Percentiles rank a stretch among this genome's conserved stretches.
Evolutionary conservation across 2,329 filamentous ascomycete species (phyloP).

Genomic region (Pyrenochaeta sp.): DNA sequence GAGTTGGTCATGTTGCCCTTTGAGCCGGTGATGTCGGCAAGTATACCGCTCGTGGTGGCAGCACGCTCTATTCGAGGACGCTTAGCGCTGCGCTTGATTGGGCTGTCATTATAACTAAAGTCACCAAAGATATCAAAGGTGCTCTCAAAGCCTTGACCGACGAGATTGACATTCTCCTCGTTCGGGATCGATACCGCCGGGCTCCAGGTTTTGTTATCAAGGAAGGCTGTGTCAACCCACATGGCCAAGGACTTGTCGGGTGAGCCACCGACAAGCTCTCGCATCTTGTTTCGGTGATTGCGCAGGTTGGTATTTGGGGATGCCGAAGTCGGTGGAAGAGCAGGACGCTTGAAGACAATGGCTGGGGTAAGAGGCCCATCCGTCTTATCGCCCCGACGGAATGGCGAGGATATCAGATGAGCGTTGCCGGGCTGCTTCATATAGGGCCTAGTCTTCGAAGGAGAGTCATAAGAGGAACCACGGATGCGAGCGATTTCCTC

Average conservation of each 20-base stretch:
- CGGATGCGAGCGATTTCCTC: constrained; percentile 94
- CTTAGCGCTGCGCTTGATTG: constrained; percentile 68
- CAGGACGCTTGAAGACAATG: constrained; percentile 77
- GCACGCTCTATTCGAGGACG: constrained; percentile 70
- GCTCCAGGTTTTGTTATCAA: constrained; percentile 61
- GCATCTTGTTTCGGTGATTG: constrained; percentile 84
- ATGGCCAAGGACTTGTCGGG: constrained; percentile 67
- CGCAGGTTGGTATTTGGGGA: constrained; percentile 93
- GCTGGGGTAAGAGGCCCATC: constrained; percentile 77
- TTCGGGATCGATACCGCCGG: constrained; percentile 71
- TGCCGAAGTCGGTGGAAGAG: constrained; percentile 74
- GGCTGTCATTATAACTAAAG: constrained; percentile 65
- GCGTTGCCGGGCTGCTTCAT: constrained; percentile 55
- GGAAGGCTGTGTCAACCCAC: constrained; percentile 61
- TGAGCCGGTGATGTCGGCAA: constrained; percentile 67
- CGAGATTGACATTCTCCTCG: constrained; percentile 63
- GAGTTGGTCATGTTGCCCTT: constrained; percentile 56
- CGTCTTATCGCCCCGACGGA: constrained; percentile 46
- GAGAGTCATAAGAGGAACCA: constrained; percentile 92
- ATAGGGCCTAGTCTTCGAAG: constrained; percentile 72
- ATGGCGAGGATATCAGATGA: constrained; percentile 53
- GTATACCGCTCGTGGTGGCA: constrained; percentile 66
- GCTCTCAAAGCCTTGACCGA: constrained; percentile 56
- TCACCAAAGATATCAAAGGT: constrained; percentile 71
- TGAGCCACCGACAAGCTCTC: constrained; percentile 77